Base-by-base conservation (phyloP, 495 filamentous ascomycete species). In the Aspergillus cavernicola region DNA sequence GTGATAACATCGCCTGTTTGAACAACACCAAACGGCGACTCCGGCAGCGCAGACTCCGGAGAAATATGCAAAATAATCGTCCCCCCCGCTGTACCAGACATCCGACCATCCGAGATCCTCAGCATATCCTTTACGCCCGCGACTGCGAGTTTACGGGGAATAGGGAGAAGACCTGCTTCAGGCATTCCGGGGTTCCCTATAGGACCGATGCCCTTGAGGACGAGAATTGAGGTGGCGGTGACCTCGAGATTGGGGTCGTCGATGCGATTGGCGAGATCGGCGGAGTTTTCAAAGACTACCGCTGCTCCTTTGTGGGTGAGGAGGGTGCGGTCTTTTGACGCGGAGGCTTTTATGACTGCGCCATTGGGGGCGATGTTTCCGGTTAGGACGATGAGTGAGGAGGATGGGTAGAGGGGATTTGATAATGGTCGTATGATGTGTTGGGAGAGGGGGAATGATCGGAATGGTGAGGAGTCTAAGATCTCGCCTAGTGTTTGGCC, bases 131-230 rank as follows among this genome's bases (percentile, higher is more conserved):
- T 65, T 0, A 86, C 81, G 0, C 84, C 84, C n/a, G 64, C 58
- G 2, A 65, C 68, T 0, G 76, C 82, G 6, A 87, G 69, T 52
- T 84, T 85, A 28, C 80, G 73, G 24, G 84, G 84, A 11, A 86
- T 85, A 1, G 83, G 84, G 3, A 60, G 45, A 18, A 61, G 53
- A 7, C 59, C 59, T 2, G 83, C 83, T 65, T 87, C 84, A 4
- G 84, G 84, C 84, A 86, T 87, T 0, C 84, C 84, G 0, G 83
- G 83, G 53, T 82, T 81, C 0, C 84, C 84, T 1, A 85, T 73
- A 4, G 83, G 82, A 0, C 84, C 84, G 48, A 86, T 85, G 20
- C 75, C 69, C 56, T 81, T 78, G 26, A 86, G 68, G 13, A 87
- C 71, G 5, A 87, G 62, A 4, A 87, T 80, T 33, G 76, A 79